Evolutionary conservation across 495 filamentous ascomycete species (phyloP).

Genomic region (Penicillium fimorum): DNA sequence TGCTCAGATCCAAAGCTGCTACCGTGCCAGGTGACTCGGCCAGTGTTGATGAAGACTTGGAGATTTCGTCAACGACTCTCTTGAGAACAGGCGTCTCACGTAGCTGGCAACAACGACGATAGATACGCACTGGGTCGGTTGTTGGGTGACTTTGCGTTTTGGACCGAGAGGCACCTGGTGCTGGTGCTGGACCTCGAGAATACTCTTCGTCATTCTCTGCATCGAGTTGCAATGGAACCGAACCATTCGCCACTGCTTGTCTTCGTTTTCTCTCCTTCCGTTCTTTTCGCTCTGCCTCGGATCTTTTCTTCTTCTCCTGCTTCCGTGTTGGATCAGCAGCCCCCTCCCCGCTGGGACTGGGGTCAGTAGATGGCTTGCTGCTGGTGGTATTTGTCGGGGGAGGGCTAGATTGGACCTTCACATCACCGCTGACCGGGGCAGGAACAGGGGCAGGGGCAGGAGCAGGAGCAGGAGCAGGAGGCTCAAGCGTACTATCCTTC

Average conservation of each 20-base stretch:
- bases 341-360: slow-evolving; percentile 34
- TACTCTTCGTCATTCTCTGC: slow-evolving; percentile 56
- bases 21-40: slow-evolving; percentile 67
- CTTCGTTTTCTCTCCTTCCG: slow-evolving; percentile 78
- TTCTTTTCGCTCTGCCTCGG: slow-evolving; percentile 82
- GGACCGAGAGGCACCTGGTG: slow-evolving; percentile 31
- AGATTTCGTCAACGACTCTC: slow-evolving; percentile 82
- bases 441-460: not conserved
- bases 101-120: slow-evolving; percentile 90
- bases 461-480: not conserved
- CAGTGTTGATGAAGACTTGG: slow-evolving; percentile 59
- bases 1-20: slow-evolving; percentile 75
- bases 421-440: not conserved
- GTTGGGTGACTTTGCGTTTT: slow-evolving; percentile 70
- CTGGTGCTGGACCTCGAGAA: slow-evolving; percentile 17
- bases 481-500: slow-evolving; percentile 44
- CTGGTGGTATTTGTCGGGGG: slow-evolving; percentile 4
- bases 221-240: slow-evolving; percentile 73
- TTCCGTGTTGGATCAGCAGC: slow-evolving; percentile 63
- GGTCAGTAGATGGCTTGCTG: slow-evolving; percentile 19
- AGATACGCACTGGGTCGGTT: slow-evolving; percentile 89
- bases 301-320: slow-evolving; percentile 89
- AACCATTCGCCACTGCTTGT: slow-evolving; percentile 78
- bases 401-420: slow-evolving; percentile 4
- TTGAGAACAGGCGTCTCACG: slow-evolving; percentile 87